Base-by-base conservation (phyloP, 2,329 filamentous ascomycete species). In the Pseudogymnoascus sp. region DNA sequence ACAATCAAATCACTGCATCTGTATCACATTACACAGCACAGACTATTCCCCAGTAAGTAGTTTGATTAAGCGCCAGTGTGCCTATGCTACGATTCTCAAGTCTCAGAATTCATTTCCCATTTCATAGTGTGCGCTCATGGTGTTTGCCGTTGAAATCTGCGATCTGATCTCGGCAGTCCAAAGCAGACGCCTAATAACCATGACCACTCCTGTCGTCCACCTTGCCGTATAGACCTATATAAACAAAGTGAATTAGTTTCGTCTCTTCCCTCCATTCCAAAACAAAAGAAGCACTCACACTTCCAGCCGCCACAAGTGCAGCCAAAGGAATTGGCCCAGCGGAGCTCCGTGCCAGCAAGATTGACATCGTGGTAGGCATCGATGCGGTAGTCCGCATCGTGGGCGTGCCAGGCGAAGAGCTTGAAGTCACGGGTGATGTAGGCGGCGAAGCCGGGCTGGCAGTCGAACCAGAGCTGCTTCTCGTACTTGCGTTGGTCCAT, bases 11-110 rank as follows among this genome's bases (percentile, higher is more conserved):
- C 23, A 53, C 44, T 11, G 14, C 25, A 31, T 53, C 25, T 53
- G 47, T 53, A 53, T 53, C 47, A 53, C 47, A 31, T 53, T n/a
- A 18, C 47, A 18, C n/a, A 28, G 4, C 25, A 53, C 5, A 31
- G 47, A 53, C 11, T 16, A 31, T 28, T 53, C 47, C 5, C 47
- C 47, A 53, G 47, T 31, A 31, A 53, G 47, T 53, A 53, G 47
- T 53, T 31, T 10, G 47, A 31, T 53, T 53, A 53, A 53, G 47
- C 47, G 47, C 47, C 47, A 53, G 23, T 53, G 47, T 53, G 47
- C 14, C 25, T 53, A 53, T 53, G 8, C 47, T 53, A 53, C 25
- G 1, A 2, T 31, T 44, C 11, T 23, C 18, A 44, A 23, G 18
- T 44, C 40, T 44, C 18, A n/a, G 31, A 31, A 16, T 31, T n/a